These are phyloP conservation scores for Meira miltonrushii DNA, from an alignment of 1,284 basidiomycete genomes.

Conservation along the genomic window DNA sequence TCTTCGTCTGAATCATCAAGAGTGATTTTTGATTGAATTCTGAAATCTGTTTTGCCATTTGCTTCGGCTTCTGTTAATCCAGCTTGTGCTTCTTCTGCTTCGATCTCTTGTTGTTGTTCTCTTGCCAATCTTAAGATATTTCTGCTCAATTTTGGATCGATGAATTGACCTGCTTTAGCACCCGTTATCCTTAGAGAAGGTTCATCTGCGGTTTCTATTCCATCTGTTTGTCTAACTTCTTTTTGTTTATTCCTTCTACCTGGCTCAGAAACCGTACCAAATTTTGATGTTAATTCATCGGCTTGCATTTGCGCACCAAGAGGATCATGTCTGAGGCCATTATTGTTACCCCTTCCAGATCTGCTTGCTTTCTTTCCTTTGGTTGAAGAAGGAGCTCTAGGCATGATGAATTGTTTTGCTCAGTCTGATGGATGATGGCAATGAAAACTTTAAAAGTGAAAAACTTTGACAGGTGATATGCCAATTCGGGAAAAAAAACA, in stretches of 20 bases:
- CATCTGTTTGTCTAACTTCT: background rate
- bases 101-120: conserved; percentile 81
- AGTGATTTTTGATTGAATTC: background rate
- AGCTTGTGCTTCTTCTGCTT: conserved; percentile 41
- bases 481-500: too few species aligned
- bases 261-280: conserved; percentile 5
- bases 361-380: background rate
- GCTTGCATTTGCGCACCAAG: conserved; percentile 5
- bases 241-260: conserved; percentile 8
- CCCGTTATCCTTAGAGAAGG: background rate
- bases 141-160: conserved; percentile 66
- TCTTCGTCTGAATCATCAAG: conserved; percentile 36
- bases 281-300: conserved; percentile 3
- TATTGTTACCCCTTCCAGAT: background rate
- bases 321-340: background rate
- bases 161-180: conserved; percentile 23
- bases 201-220: background rate
- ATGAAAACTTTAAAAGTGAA: too few species aligned
- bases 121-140: conserved; percentile 87
- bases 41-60: background rate
- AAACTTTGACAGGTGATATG: too few species aligned
- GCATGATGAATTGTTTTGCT: background rate
- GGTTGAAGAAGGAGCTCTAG: conserved; percentile 11
- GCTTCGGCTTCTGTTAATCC: conserved; percentile 7
- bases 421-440: too few species aligned